These are phyloP conservation scores for Anthoceros angustus DNA, from an alignment of 225 moss, liverwort and hornwort species.

Conservation along the genomic window DNA sequence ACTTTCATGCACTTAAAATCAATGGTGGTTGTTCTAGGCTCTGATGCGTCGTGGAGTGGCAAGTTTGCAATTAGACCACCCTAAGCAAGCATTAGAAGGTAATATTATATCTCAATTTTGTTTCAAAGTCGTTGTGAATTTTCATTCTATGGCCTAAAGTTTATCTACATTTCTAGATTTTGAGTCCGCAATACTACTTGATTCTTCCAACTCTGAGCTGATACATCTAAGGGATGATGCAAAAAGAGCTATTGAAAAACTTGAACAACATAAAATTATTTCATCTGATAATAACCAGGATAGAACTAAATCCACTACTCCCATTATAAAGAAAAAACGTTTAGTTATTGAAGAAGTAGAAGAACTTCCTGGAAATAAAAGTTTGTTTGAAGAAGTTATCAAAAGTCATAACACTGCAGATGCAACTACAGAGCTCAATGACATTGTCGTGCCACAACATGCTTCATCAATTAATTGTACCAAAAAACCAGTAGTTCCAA, in stretches of 20 bases:
- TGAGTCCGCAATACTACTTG: slow-evolving; percentile 11
- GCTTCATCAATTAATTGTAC: too few relatives aligned
- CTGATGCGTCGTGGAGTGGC: slow-evolving; percentile 35
- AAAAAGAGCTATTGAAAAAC: slow-evolving; percentile 6
- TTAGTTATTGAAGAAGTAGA: slow-evolving; percentile 27
- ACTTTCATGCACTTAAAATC: background rate
- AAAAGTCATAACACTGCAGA: background rate
- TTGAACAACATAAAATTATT: background rate
- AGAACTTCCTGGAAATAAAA: background rate
- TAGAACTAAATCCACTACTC: background rate
- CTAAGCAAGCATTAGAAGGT: slow-evolving; percentile 28
- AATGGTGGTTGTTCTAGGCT: slow-evolving; percentile 12
- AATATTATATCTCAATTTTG: background rate
- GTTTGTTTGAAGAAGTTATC: background rate
- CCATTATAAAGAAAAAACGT: background rate
- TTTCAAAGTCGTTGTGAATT: background rate
- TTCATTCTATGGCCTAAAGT: background rate
- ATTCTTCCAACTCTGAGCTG: slow-evolving; percentile 21
- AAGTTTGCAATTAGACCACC: slow-evolving; percentile 21
- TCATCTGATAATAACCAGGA: background rate
- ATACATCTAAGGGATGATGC: slow-evolving; percentile 10
- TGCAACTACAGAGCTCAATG: background rate
- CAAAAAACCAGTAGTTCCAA: too few relatives aligned
- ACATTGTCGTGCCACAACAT: background rate
- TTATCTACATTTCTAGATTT: slow-evolving; percentile 13